These are phyloP conservation scores for Colletotrichum caudatum DNA, from an alignment of 2,329 filamentous ascomycete species.

Conservation along the genomic window DNA sequence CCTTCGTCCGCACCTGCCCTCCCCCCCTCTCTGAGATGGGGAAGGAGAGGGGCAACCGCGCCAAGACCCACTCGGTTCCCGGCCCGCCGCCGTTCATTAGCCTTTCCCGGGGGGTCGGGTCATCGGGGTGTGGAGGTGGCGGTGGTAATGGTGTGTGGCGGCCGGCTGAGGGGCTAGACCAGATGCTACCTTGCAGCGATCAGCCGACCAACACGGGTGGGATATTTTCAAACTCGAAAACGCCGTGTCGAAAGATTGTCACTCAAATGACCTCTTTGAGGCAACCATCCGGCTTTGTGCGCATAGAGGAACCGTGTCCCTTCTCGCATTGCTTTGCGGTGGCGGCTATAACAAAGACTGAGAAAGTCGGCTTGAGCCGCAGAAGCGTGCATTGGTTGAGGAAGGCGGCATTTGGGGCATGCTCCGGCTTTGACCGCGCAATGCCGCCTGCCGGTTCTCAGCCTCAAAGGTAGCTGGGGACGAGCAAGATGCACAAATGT, in stretches of 20 bases:
- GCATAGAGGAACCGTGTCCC: not conserved
- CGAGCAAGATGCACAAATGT: not conserved
- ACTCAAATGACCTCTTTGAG: too few species aligned
- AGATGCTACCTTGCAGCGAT: not conserved
- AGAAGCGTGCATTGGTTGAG: not conserved
- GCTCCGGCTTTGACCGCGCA: not conserved
- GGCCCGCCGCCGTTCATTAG: conserved; percentile 20
- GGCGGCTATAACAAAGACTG: not conserved
- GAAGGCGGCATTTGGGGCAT: too few species aligned
- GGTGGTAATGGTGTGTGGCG: too few species aligned
- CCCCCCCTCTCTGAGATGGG: not conserved
- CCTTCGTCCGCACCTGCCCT: not conserved
- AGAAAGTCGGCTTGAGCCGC: not conserved
- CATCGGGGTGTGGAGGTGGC: not conserved
- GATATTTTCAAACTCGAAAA: too few species aligned
- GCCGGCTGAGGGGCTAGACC: not conserved
- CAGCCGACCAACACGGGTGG: not conserved
- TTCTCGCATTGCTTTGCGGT: not conserved
- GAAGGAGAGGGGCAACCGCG: not conserved
- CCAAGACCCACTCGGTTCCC: conserved; percentile 3
- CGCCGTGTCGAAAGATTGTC: not conserved
- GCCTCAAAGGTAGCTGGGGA: not conserved
- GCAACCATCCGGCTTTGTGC: not conserved
- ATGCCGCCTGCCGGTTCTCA: not conserved
- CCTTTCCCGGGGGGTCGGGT: conserved; percentile 19